Evolutionary conservation across 164 flowering plant genomes (phyloP).

Genomic region (Paratinospora sagittata): DNA sequence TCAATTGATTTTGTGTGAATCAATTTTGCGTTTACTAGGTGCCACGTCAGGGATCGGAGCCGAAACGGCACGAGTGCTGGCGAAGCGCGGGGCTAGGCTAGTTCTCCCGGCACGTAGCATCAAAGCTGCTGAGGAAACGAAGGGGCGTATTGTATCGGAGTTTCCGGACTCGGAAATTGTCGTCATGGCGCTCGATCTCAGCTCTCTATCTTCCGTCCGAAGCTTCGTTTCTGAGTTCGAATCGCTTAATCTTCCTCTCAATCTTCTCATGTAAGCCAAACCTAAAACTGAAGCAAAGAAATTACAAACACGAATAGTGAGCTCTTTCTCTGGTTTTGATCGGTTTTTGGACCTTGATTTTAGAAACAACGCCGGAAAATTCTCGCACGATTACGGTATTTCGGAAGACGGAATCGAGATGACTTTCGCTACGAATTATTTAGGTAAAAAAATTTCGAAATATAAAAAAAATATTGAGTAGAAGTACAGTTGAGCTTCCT

Average conservation of each 20-base stretch:
- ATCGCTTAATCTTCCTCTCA: constrained; percentile 18
- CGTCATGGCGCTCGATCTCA: constrained; percentile 83
- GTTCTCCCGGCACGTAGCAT: constrained; percentile 72
- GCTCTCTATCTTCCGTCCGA: constrained; percentile 68
- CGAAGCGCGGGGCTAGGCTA: constrained; percentile 72
- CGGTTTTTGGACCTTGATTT: too few relatives aligned
- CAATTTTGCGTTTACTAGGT: constrained; percentile 34
- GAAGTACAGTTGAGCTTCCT: too few relatives aligned
- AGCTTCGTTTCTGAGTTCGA: constrained; percentile 24
- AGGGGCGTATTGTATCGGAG: constrained; percentile 59
- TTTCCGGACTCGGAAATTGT: constrained; percentile 55
- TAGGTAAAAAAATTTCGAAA: too few relatives aligned
- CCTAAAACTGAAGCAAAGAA: not conserved
- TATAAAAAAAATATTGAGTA: too few relatives aligned
- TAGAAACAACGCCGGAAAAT: too few relatives aligned
- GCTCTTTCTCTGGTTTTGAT: too few relatives aligned
- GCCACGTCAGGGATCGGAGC: constrained; percentile 98
- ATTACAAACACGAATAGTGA: not conserved
- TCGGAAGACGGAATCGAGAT: too few relatives aligned
- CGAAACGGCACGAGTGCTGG: constrained; percentile 89
- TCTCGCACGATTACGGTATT: too few relatives aligned
- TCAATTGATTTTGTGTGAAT: not conserved
- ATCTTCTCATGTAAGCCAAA: constrained; percentile 26
- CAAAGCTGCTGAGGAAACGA: constrained; percentile 79
- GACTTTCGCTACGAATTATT: too few relatives aligned